Evolutionary conservation across 108 stramenopile species (phyloP).

Genomic region (Pseudonitzschia multistriata): DNA sequence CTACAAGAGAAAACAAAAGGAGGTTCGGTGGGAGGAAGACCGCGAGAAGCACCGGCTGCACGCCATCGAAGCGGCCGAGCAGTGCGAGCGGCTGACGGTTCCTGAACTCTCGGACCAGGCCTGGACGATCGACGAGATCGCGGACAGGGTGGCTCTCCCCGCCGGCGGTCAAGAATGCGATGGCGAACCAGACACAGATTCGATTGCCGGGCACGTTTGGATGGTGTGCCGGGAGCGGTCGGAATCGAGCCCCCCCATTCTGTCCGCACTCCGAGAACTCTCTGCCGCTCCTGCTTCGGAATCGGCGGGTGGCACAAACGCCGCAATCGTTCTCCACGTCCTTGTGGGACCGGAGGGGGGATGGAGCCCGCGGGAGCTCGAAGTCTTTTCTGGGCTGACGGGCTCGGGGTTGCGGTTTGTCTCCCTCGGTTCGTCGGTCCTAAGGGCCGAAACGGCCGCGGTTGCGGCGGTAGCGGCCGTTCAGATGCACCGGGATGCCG

Average conservation of each 20-base stretch:
- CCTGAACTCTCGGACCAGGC: slow-evolving; percentile 22
- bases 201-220: slow-evolving; percentile 10
- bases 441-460: slow-evolving; percentile 82
- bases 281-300: neutral
- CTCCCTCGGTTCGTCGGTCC: slow-evolving; percentile 58
- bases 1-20: neutral
- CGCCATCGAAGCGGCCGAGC: slow-evolving; percentile 78
- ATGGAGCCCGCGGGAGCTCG: slow-evolving; percentile 72
- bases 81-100: slow-evolving; percentile 75
- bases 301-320: neutral
- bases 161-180: neutral
- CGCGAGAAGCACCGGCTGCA: slow-evolving; percentile 49
- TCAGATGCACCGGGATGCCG: neutral
- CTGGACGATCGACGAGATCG: neutral
- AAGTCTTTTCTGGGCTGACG: slow-evolving; percentile 35
- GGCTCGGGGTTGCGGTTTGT: slow-evolving; percentile 46
- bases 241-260: slow-evolving; percentile 40
- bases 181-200: neutral
- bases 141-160: neutral
- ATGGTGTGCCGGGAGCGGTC: slow-evolving; percentile 70
- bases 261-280: slow-evolving; percentile 34
- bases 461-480: slow-evolving; percentile 41
- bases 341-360: slow-evolving; percentile 86
- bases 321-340: slow-evolving; percentile 37
- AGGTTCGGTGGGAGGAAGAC: slow-evolving; percentile 19